Percentiles rank a stretch among this genome's conserved stretches.
These are phyloP conservation scores for Paecilomyces variotii DNA, from an alignment of 2,329 filamentous ascomycete genomes.

Conservation along the genomic window DNA sequence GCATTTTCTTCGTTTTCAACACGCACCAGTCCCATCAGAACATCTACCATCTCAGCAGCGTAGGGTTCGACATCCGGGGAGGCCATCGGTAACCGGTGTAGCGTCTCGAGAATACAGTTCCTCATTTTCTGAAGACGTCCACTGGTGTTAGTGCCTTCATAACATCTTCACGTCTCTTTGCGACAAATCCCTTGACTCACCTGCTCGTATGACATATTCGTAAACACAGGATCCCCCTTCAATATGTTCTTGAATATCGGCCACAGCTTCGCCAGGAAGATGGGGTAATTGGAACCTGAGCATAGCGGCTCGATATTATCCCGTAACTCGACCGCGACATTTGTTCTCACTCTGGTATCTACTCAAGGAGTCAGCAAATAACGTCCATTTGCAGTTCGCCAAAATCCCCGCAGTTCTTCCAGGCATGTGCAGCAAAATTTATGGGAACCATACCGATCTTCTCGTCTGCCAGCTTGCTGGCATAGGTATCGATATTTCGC, in stretches of 20 bases:
- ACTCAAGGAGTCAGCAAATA: conserved; percentile 1
- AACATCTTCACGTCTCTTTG: background rate
- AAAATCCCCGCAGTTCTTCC: background rate
- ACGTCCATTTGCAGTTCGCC: conserved; percentile 2
- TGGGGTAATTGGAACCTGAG: conserved; percentile 66
- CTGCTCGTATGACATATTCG: conserved; percentile 84
- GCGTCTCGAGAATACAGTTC: conserved; percentile 86
- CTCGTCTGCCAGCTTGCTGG: conserved; percentile 41
- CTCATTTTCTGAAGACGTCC: conserved; percentile 64
- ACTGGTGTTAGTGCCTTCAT: background rate
- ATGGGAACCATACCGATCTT: conserved; percentile 34
- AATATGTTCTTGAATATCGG: conserved; percentile 83
- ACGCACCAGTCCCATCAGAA: conserved; percentile 79
- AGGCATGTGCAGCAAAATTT: background rate
- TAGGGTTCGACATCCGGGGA: conserved; percentile 81
- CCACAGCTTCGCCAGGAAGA: conserved; percentile 80
- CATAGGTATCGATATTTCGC: conserved; percentile 43
- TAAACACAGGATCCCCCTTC: conserved; percentile 78
- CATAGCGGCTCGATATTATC: conserved; percentile 82
- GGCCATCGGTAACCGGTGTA: conserved; percentile 73
- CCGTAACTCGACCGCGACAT: conserved; percentile 75
- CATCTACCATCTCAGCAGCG: conserved; percentile 78
- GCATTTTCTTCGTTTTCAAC: conserved; percentile 98
- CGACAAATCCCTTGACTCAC: conserved; percentile 39
- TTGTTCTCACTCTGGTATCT: conserved; percentile 78